Base-by-base conservation (phyloP, 2,329 filamentous ascomycete species). In the Fulvia fulva region DNA sequence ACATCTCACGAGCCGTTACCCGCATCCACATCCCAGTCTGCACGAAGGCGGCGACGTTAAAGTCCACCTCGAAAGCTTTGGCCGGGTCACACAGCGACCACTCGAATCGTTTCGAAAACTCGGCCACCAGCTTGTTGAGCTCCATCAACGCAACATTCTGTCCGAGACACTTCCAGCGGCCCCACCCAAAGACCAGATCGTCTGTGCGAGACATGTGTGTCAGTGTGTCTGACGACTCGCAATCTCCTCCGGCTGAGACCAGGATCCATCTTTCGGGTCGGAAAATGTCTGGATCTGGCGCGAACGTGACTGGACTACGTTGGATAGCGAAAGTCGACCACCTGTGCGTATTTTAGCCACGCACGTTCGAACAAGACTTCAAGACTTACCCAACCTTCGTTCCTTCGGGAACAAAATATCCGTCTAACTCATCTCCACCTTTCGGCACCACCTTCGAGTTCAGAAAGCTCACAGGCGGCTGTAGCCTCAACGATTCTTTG, bases 401-500 rank as follows among this genome's bases (percentile, higher is more conserved):
- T 2, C 63, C 61, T 11, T 46, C 67, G 2, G 70, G 69, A 5
- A 73, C 60, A 50, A 63, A 66, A 22, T 66, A 58, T 26, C 71
- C 66, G 55, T 69, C 69, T 44, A 76, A 70, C 19, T 65, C 63
- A 9, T 68, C 61, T 3, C 75, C 75, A 14, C 67, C 70, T 3
- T 65, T 50, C 5, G 74, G 74, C 1, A 69, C 68, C 1, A 74
- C 67, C 21, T 75, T 64, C 21, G 71, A 71, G 1, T 76, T 61
- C 1, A 66, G 67, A n/a, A 71, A 67, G 1, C 74, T 73, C 1
- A 71, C 68, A 1, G 75, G 71, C 4, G 75, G 75, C 55, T 75
- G 72, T 11, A 71, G 65, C 1, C 76, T 70, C 2, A 76, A 61
- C 0, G 72, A 67, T 57, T 77, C 75, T 53, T 75, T 72, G 56